A percentile compares a stretch with the other conserved stretches of the same genome.
These are phyloP conservation scores for Filosporella fistucella DNA, from an alignment of 495 filamentous ascomycete species.

Conservation along the genomic window DNA sequence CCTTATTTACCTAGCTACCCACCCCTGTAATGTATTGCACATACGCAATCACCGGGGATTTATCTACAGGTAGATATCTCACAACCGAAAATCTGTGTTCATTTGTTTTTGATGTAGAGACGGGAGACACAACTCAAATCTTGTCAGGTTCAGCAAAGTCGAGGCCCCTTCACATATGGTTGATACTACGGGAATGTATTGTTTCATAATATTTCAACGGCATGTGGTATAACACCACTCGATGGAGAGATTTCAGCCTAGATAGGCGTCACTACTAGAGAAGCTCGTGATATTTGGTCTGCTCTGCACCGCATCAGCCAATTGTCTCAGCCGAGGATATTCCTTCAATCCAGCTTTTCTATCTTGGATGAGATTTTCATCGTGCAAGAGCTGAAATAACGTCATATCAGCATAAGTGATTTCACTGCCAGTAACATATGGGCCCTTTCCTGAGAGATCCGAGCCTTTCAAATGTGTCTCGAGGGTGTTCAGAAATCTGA, in stretches of 20 bases:
- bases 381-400: slow-evolving; percentile 26
- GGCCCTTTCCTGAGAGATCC: slow-evolving; percentile 18
- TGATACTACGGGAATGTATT: too few relatives aligned
- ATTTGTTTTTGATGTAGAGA: too few relatives aligned
- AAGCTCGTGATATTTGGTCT: slow-evolving; percentile 26
- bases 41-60: too few relatives aligned
- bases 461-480: slow-evolving; percentile 21
- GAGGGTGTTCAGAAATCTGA: slow-evolving; percentile 16
- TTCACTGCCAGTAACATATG: slow-evolving; percentile 21
- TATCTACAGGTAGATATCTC: too few relatives aligned
- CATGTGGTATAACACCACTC: not conserved
- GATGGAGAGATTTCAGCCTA: slow-evolving; percentile 10
- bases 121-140: too few relatives aligned
- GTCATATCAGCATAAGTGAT: slow-evolving; percentile 29
- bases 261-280: slow-evolving; percentile 26
- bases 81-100: too few relatives aligned
- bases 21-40: too few relatives aligned
- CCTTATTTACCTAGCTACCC: too few relatives aligned
- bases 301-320: slow-evolving; percentile 27
- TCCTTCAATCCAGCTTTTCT: slow-evolving; percentile 25
- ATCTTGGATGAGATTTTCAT: slow-evolving; percentile 26
- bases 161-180: too few relatives aligned
- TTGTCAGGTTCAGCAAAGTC: too few relatives aligned
- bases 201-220: too few relatives aligned
- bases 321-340: slow-evolving; percentile 25